Base-by-base conservation (phyloP, 78 protist genomes). In the Trichosphaerium sp. region DNA sequence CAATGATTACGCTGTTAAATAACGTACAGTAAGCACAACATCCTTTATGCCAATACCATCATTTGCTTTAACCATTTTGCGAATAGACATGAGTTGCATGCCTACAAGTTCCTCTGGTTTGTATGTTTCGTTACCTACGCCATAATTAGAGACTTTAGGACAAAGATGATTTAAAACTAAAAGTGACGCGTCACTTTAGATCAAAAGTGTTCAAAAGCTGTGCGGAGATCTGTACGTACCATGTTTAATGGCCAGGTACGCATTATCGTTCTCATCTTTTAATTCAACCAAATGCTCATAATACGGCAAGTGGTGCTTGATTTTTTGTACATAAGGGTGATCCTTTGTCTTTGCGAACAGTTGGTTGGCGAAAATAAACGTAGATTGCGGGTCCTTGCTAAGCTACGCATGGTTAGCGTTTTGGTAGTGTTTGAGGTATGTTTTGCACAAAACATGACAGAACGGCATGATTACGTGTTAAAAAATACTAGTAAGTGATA, bases 41-140 rank as follows among this genome's bases (percentile, higher is more conserved):
- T 63, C 73, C 31, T 61, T 42, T 18, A 72, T 55, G 52, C 15
- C 12, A 0, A 44, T 51, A 7, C 64, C 75, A 12, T 51, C 57
- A 31, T 38, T 56, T 10, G 15, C 54, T 28, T 37, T 8, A 3
- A 82, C 82, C 68, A 52, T 28, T 23, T 73, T 67, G 18, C 35
- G 48, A 29, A 69, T 40, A 6, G 57, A 55, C 25, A 34, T 26
- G 21, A 83, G 43, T 29, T 65, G 23, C 78, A 72, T 65, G 10
- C 68, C 84, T 2, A 48, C 38, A 2, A 78, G 29, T 67, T 82
- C 88, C 56, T 82, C 83, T 54, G 82, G 68, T 42, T 73, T 38
- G 37, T 65, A 76, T 35, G 59, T 12, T 1, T 11, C 28, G 21
- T 23, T 28, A 4, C 10, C 8, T 4, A 48, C 65, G 25, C 57